Evolutionary conservation across 306 rosid species (phyloP).

Genomic region (Rosa chinensis): DNA sequence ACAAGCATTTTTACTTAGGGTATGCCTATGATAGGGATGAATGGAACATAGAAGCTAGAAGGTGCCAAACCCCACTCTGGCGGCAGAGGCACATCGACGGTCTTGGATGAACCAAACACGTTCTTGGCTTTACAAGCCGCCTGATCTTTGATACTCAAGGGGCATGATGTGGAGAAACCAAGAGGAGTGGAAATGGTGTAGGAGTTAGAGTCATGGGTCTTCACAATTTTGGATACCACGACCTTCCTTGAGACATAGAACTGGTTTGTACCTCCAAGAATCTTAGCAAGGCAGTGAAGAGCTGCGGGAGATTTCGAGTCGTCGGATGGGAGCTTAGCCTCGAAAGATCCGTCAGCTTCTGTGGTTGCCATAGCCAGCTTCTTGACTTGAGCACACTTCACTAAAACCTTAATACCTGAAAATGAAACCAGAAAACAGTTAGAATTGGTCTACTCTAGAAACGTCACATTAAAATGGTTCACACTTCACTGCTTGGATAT

Average conservation of each 20-base stretch:
- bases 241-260: constrained; percentile 48
- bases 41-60: constrained; percentile 63
- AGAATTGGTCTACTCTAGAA: background rate
- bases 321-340: constrained; percentile 41
- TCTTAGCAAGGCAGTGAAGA: constrained; percentile 47
- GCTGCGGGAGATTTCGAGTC: constrained; percentile 16
- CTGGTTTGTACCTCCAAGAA: constrained; percentile 64
- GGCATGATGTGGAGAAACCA: constrained; percentile 57
- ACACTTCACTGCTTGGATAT: background rate
- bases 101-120: constrained; percentile 53
- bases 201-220: constrained; percentile 26
- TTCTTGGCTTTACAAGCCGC: constrained; percentile 31
- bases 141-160: constrained; percentile 18
- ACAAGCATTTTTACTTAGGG: constrained; percentile 43
- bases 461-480: no score
- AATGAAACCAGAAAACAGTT: background rate
- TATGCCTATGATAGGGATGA: constrained; percentile 84
- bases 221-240: constrained; percentile 42
- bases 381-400: constrained; percentile 60
- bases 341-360: constrained; percentile 61
- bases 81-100: constrained; percentile 67
- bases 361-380: constrained; percentile 45
- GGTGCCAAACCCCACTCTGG: constrained; percentile 90
- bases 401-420: constrained; percentile 58
- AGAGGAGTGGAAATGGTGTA: constrained; percentile 66